Evolutionary conservation across 331 rosid genomes (phyloP).

Genomic region (Telfairia occidentalis): DNA sequence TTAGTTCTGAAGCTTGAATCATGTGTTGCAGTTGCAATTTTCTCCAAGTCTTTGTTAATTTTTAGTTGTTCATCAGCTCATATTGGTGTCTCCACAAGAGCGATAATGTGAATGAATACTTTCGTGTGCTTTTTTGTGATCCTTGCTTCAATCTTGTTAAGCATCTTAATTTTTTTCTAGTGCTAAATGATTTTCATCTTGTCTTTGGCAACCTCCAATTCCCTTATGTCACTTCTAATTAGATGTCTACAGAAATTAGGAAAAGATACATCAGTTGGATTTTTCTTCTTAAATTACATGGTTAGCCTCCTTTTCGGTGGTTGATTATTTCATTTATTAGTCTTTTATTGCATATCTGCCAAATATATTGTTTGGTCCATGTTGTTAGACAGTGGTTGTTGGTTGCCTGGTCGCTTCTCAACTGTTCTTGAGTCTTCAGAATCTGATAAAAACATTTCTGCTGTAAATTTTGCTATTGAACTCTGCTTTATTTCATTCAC

Average conservation of each 20-base stretch:
- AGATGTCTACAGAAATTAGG: background rate
- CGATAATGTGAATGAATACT: background rate
- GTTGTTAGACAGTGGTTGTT: background rate
- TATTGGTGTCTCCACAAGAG: background rate
- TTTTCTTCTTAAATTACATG: background rate
- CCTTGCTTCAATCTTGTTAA: background rate
- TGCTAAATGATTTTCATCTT: background rate
- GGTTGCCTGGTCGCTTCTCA: background rate
- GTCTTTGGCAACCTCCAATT: background rate
- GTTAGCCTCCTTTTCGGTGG: constrained; percentile 1
- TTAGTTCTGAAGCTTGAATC: background rate
- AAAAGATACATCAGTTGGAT: background rate
- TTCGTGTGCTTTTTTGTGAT: background rate
- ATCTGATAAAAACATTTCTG: background rate
- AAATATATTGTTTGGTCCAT: background rate
- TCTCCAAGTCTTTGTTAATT: background rate
- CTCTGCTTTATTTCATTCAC: background rate
- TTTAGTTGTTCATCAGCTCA: background rate
- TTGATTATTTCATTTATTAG: background rate
- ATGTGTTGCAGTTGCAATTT: background rate
- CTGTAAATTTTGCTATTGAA: background rate
- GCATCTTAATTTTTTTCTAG: background rate
- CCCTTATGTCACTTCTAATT: background rate
- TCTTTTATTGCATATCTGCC: background rate
- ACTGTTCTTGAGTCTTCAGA: background rate